These are phyloP conservation scores for Diddensiella santjacobensis DNA, from an alignment of 805 yeast genomes.

Conservation along the genomic window DNA sequence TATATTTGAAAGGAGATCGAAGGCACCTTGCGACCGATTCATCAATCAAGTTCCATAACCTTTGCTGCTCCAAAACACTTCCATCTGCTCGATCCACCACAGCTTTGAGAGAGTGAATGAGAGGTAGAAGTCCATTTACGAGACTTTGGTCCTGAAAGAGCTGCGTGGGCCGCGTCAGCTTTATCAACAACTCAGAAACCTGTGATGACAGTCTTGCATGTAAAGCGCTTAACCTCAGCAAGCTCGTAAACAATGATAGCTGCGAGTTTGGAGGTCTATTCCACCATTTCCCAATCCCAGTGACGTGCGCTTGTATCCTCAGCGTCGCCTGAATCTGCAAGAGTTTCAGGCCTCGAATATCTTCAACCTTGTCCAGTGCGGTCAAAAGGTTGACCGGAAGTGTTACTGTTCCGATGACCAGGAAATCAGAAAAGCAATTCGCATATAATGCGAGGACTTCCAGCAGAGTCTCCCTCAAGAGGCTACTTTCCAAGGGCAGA, in stretches of 20 bases:
- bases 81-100: background rate
- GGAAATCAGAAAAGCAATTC: constrained; percentile 8
- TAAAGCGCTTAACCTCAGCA: constrained; percentile 50
- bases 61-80: constrained; percentile 16
- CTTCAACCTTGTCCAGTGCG: constrained; percentile 4
- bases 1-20: constrained; percentile 77
- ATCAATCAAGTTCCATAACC: constrained; percentile 65
- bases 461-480: constrained; percentile 4
- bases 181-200: constrained; percentile 46
- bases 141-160: constrained; percentile 49
- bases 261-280: constrained; percentile 42
- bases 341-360: constrained; percentile 3
- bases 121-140: constrained; percentile 52
- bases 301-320: constrained; percentile 53
- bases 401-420: background rate
- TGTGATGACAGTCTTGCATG: constrained; percentile 37
- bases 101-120: constrained; percentile 46
- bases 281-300: constrained; percentile 76
- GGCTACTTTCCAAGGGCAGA: background rate
- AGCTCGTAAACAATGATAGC: constrained; percentile 63
- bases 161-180: constrained; percentile 48
- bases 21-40: constrained; percentile 70
- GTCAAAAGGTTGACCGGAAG: constrained; percentile 9
- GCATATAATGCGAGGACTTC: constrained; percentile 5
- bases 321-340: constrained; percentile 41